Evolutionary conservation across 805 yeast genomes (phyloP).

Genomic region (Candida silvatica): DNA sequence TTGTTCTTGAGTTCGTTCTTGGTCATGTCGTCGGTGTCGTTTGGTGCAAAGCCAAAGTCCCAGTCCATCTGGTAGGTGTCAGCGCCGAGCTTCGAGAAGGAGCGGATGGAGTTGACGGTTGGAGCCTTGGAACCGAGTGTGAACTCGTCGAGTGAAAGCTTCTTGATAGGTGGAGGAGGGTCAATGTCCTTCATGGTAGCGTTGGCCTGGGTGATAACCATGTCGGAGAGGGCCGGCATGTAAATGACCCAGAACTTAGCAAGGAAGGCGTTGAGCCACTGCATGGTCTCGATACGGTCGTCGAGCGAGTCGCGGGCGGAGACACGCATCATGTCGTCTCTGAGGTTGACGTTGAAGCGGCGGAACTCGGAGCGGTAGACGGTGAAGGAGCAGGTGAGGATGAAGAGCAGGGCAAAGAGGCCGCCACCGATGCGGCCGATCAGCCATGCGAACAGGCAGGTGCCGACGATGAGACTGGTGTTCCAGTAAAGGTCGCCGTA

Average conservation of each 20-base stretch:
- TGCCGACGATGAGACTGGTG: slow-evolving; percentile 52
- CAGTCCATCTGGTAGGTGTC: slow-evolving; percentile 76
- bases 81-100: slow-evolving; percentile 61
- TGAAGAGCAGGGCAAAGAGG: slow-evolving; percentile 50
- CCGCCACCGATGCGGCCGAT: slow-evolving; percentile 59
- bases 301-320: slow-evolving; percentile 57
- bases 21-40: slow-evolving; percentile 79
- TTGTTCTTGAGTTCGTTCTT: slow-evolving; percentile 61
- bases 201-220: slow-evolving; percentile 64
- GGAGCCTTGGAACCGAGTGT: slow-evolving; percentile 81
- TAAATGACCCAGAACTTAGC: slow-evolving; percentile 82
- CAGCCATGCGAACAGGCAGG: slow-evolving; percentile 66
- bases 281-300: slow-evolving; percentile 61
- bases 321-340: slow-evolving; percentile 69
- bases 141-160: slow-evolving; percentile 63
- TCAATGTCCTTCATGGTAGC: slow-evolving; percentile 59
- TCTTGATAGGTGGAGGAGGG: slow-evolving; percentile 80
- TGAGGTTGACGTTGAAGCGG: slow-evolving; percentile 62
- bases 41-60: slow-evolving; percentile 75
- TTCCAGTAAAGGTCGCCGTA: slow-evolving; percentile 70
- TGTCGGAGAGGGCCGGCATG: slow-evolving; percentile 78
- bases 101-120: slow-evolving; percentile 58
- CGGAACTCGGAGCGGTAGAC: slow-evolving; percentile 68
- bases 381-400: slow-evolving; percentile 52
- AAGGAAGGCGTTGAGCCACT: slow-evolving; percentile 72